A percentile compares a stretch with the other conserved stretches of the same genome.
These are phyloP conservation scores for Ogataea trehaloabstinens DNA, from an alignment of 805 yeast genomes.

Conservation along the genomic window DNA sequence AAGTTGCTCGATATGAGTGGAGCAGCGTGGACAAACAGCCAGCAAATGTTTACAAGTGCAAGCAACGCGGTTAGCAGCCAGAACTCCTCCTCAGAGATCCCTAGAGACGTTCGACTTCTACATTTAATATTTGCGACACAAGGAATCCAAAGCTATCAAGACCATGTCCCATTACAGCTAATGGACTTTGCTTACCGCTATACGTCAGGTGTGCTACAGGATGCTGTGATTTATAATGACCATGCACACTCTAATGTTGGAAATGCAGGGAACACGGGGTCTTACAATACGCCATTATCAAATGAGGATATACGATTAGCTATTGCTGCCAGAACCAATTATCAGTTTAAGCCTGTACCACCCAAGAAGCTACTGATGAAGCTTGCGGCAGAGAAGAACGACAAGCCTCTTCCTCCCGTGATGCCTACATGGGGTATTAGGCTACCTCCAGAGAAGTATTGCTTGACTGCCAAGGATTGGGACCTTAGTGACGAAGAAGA, in stretches of 20 bases:
- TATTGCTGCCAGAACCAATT: slow-evolving; percentile 89
- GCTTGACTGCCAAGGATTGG: slow-evolving; percentile 83
- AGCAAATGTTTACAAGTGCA: too few relatives aligned
- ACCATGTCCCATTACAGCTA: slow-evolving; percentile 90
- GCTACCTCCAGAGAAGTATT: slow-evolving; percentile 96
- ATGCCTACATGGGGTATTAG: slow-evolving; percentile 90
- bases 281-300: slow-evolving; percentile 50
- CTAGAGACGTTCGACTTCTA: slow-evolving; percentile 87
- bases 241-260: slow-evolving; percentile 53
- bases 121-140: slow-evolving; percentile 92
- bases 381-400: slow-evolving; percentile 88
- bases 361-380: slow-evolving; percentile 91
- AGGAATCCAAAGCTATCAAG: slow-evolving; percentile 88
- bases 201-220: slow-evolving; percentile 82
- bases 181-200: slow-evolving; percentile 96
- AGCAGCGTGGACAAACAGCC: not conserved
- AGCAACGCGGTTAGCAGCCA: slow-evolving; percentile 2
- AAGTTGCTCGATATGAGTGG: too few relatives aligned
- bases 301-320: slow-evolving; percentile 92
- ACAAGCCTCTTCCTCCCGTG: slow-evolving; percentile 86
- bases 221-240: slow-evolving; percentile 86
- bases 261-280: slow-evolving; percentile 38
- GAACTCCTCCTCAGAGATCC: slow-evolving; percentile 39
- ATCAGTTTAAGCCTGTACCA: slow-evolving; percentile 93
- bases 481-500: slow-evolving; percentile 34